Base-by-base conservation (phyloP, 345 rosid genomes). In the Gossypium bickii region DNA sequence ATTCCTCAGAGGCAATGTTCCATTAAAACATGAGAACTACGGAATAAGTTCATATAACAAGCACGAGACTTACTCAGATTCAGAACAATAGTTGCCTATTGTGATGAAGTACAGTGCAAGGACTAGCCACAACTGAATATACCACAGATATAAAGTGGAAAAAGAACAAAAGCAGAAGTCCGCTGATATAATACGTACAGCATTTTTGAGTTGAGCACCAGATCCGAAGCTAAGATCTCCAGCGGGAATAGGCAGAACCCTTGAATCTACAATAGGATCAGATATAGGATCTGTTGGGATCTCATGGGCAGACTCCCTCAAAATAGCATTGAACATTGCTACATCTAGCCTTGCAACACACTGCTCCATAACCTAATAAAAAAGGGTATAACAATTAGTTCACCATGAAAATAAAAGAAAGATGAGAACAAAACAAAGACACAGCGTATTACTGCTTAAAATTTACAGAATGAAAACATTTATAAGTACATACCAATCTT, bases 211-310 rank as follows among this genome's bases (percentile, higher is more conserved):
- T 76, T 93, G 98, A 72, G 98, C 99, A 7, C 99, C 99, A 80
- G 99, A 90, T 71, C 99, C 94, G 76, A 96, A 96, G 88, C 99
- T 96, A 74, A 90, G 83, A 82, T 96, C 83, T 56, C 99, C 99
- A 74, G 95, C 93, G 63, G 97, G 93, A 82, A 93, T 93, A 73
- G 98, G 99, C 73, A 96, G 80, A 81, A 93, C 97, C 74, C 75
- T 92, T 83, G 98, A 78, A 74, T 93, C 98, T 47, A 93, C 67
- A 29, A 96, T 92, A 45, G 98, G 97, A 86, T 93, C 98, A 43
- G 97, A 93, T 22, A 96, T 86, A 0, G 98, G 99, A 82, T 96
- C 98, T 0, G 97, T 96, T 43, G 97, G 97, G 38, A 93, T 90
- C 84, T 96, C 97, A 86, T 89, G 85, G 55, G 87, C 93, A 55